Percentiles rank a stretch among this genome's conserved stretches.
These are phyloP conservation scores for Ceratobasidium theobromae DNA, from an alignment of 1,284 basidiomycete genomes.

Conservation along the genomic window DNA sequence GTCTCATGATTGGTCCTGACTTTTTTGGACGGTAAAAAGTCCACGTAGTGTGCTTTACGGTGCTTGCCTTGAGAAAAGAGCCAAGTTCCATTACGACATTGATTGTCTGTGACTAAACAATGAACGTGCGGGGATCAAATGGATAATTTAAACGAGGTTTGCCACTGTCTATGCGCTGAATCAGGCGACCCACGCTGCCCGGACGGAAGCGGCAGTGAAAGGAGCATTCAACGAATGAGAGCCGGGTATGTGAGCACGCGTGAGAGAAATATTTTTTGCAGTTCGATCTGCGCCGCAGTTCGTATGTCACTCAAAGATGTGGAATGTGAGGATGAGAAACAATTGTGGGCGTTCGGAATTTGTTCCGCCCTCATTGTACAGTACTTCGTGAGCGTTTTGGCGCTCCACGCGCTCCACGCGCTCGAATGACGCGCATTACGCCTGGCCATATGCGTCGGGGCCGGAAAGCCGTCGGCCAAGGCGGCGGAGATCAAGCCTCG, in stretches of 20 bases:
- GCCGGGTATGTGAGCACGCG: too few species aligned
- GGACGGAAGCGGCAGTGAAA: neutral
- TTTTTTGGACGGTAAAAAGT: neutral
- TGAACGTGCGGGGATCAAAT: constrained; percentile 25
- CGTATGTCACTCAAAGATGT: too few species aligned
- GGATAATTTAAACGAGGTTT: neutral
- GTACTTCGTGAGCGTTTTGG: too few species aligned
- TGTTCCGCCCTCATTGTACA: neutral
- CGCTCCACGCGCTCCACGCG: too few species aligned
- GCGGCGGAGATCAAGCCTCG: neutral
- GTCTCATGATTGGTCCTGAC: neutral
- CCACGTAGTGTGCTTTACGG: neutral
- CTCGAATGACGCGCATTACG: too few species aligned
- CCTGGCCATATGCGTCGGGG: too few species aligned
- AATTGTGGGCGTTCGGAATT: too few species aligned
- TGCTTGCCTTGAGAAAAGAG: neutral
- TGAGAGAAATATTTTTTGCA: too few species aligned
- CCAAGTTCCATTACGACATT: neutral
- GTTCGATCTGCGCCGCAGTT: too few species aligned
- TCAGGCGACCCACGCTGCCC: neutral
- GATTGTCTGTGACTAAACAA: constrained; percentile 13
- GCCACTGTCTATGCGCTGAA: constrained; percentile 14
- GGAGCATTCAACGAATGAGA: neutral
- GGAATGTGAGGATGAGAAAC: too few species aligned
- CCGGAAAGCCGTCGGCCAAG: too few species aligned